Conservation (phyloP, 192 early-diverging fungal genomes). For the Jimgerdemannia lactiflua region DNA sequence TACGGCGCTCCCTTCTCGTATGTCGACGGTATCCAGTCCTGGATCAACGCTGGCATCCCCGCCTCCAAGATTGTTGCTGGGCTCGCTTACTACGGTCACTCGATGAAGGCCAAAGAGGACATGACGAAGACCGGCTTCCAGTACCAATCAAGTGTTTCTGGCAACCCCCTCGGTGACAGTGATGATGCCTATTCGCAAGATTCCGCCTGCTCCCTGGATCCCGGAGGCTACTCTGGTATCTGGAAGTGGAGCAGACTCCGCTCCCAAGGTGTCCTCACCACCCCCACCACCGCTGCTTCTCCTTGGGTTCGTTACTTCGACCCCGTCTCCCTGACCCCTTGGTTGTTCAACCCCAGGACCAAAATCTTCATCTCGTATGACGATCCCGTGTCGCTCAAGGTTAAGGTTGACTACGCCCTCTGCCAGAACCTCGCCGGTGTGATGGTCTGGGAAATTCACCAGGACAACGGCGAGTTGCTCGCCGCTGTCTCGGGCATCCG, state of each 20-base stretch:
- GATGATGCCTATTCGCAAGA: slow-evolving; percentile 53
- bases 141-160: slow-evolving; percentile 31
- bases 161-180: slow-evolving; percentile 52
- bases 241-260: slow-evolving; percentile 69
- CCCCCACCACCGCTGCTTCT: slow-evolving; percentile 42
- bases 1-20: slow-evolving; percentile 37
- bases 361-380: slow-evolving; percentile 70
- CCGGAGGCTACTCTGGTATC: slow-evolving; percentile 47
- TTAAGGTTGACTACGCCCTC: slow-evolving; percentile 57
- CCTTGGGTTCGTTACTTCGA: slow-evolving; percentile 71
- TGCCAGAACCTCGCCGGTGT: slow-evolving; percentile 53
- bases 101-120: slow-evolving; percentile 36
- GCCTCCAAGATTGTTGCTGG: slow-evolving; percentile 55
- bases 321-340: slow-evolving; percentile 58
- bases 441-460: slow-evolving; percentile 56
- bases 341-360: slow-evolving; percentile 63
- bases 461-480: slow-evolving; percentile 35
- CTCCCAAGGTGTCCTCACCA: slow-evolving; percentile 46
- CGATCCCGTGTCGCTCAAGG: slow-evolving; percentile 52
- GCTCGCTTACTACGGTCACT: slow-evolving; percentile 60
- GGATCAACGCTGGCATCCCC: slow-evolving; percentile 61
- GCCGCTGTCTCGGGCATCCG: slow-evolving; percentile 20
- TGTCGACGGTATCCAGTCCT: slow-evolving; percentile 40
- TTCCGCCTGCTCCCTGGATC: slow-evolving; percentile 37
- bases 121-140: slow-evolving; percentile 31